Conservation (phyloP, 106 monocot species). For the Acorus gramineus region DNA sequence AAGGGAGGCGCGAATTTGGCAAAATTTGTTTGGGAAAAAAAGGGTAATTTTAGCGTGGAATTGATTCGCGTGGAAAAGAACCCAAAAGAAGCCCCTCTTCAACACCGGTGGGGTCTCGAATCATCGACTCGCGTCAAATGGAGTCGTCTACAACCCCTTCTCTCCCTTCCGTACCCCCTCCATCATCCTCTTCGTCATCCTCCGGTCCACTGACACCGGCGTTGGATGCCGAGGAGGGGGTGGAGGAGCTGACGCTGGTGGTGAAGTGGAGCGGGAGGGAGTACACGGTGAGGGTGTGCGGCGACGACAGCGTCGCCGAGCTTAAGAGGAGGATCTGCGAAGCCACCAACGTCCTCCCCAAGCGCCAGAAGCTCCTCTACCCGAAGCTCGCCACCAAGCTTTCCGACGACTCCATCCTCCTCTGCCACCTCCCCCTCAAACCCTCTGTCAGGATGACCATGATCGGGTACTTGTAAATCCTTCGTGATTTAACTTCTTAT, state of each 20-base stretch:
- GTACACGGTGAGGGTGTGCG: slow-evolving; percentile 70
- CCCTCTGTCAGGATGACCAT: slow-evolving; percentile 89
- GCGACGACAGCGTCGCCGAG: slow-evolving; percentile 85
- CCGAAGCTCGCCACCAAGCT: slow-evolving; percentile 75
- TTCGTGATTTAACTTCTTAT: background rate
- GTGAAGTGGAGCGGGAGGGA: slow-evolving; percentile 81
- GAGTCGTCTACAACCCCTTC: too few species aligned
- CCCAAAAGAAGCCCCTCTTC: too few species aligned
- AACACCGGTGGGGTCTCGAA: too few species aligned
- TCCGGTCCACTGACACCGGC: background rate
- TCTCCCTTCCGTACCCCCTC: too few species aligned
- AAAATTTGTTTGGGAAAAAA: too few species aligned
- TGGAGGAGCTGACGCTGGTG: slow-evolving; percentile 77
- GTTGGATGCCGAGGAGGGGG: slow-evolving; percentile 22
- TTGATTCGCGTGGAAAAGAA: too few species aligned
- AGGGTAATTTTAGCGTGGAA: too few species aligned
- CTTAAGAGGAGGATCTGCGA: slow-evolving; percentile 95
- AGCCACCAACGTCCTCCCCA: slow-evolving; percentile 76
- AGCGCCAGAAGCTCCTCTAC: slow-evolving; percentile 95
- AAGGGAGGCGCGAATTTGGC: too few species aligned
- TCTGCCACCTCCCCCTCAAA: slow-evolving; percentile 63
- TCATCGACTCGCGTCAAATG: too few species aligned
- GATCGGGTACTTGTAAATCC: slow-evolving; percentile 49
- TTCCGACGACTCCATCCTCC: slow-evolving; percentile 58
- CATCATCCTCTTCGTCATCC: too few species aligned